A percentile compares a stretch with the other conserved stretches of the same genome.
Conservation (phyloP, 768 basidiomycete genomes). For the Lyophyllum decastes region DNA sequence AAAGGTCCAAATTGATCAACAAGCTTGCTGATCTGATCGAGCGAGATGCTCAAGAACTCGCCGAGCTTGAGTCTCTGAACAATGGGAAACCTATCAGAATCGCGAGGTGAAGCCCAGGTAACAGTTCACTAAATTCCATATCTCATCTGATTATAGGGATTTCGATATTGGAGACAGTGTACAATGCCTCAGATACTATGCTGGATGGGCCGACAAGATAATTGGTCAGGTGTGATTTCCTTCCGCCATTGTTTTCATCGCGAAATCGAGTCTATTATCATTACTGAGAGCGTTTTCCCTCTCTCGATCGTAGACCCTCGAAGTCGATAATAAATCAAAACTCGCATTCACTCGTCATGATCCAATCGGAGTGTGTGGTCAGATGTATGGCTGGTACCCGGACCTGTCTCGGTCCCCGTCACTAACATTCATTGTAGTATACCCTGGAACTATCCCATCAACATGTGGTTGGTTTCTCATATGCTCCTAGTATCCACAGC, state of each 20-base stretch:
- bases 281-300: not conserved
- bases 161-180: slow-evolving; percentile 80
- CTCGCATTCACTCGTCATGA: slow-evolving; percentile 86
- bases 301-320: slow-evolving; percentile 57
- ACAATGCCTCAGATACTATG: slow-evolving; percentile 86
- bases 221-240: slow-evolving; percentile 67
- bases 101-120: slow-evolving; percentile 29
- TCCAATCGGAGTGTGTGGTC: slow-evolving; percentile 93
- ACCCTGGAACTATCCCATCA: slow-evolving; percentile 93
- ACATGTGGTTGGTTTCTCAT: slow-evolving; percentile 62
- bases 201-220: slow-evolving; percentile 96
- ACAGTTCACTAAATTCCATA: not conserved
- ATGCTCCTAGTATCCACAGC: not conserved
- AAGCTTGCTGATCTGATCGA: slow-evolving; percentile 92
- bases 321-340: slow-evolving; percentile 79
- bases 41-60: slow-evolving; percentile 76
- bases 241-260: not conserved
- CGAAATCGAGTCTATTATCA: not conserved
- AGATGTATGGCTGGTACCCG: slow-evolving; percentile 60
- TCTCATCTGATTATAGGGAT: slow-evolving; percentile 50
- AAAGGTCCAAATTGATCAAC: slow-evolving; percentile 79
- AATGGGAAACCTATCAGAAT: slow-evolving; percentile 86
- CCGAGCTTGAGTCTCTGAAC: slow-evolving; percentile 83
- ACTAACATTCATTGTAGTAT: slow-evolving; percentile 48
- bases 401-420: not conserved